A percentile compares a stretch with the other conserved stretches of the same genome.
These are phyloP conservation scores for Phaeolepiota aurea DNA, from an alignment of 768 basidiomycete genomes.

Conservation along the genomic window DNA sequence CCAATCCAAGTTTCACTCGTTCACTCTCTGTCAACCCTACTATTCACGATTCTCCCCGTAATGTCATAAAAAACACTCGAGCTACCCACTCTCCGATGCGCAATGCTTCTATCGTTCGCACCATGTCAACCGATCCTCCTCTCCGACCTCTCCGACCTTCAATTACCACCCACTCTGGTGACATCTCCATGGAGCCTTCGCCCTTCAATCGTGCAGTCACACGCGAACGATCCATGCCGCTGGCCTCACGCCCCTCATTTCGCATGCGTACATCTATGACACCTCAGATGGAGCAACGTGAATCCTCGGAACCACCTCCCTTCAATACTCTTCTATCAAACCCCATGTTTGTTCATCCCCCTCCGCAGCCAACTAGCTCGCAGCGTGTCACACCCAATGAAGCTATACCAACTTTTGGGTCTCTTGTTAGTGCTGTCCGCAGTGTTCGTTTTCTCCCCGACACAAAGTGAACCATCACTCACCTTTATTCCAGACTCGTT, in stretches of 20 bases:
- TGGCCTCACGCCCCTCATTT: slow-evolving; percentile 38
- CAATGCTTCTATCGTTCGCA: slow-evolving; percentile 35
- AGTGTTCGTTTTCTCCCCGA: slow-evolving; percentile 30
- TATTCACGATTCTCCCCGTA: slow-evolving; percentile 15
- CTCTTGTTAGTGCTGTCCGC: slow-evolving; percentile 48
- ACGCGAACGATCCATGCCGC: no score
- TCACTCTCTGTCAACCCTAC: slow-evolving; percentile 15
- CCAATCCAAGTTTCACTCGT: no score
- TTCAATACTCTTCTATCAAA: slow-evolving; percentile 52
- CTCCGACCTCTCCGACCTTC: slow-evolving; percentile 14
- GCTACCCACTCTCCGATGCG: slow-evolving; percentile 38
- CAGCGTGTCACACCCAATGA: slow-evolving; percentile 19
- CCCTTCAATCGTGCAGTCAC: no score
- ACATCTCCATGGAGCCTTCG: slow-evolving; percentile 39
- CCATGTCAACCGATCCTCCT: slow-evolving; percentile 71
- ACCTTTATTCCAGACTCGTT: slow-evolving; percentile 26
- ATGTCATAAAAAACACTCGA: no score
- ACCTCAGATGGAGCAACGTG: slow-evolving; percentile 46
- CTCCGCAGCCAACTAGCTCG: slow-evolving; percentile 22
- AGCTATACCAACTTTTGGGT: slow-evolving; percentile 44
- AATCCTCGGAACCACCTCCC: slow-evolving; percentile 61
- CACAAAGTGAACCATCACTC: neutral
- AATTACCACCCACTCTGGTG: slow-evolving; percentile 24
- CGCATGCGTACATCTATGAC: slow-evolving; percentile 65
- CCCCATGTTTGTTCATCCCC: slow-evolving; percentile 64